Evolutionary conservation across 306 rosid genomes (phyloP).

Genomic region (Betula pendula): DNA sequence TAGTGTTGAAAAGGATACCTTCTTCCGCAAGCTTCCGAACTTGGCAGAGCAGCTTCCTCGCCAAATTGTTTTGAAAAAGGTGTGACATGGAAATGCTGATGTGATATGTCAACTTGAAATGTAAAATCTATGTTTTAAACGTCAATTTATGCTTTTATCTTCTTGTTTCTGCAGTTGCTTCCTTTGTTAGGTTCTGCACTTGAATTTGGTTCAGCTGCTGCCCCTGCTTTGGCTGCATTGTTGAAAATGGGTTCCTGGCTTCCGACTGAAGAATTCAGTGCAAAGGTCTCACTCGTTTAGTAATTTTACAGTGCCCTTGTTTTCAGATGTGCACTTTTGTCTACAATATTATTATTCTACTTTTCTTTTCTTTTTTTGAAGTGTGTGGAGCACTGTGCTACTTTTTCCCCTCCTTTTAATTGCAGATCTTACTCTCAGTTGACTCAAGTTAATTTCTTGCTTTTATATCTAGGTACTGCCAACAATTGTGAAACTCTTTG

Average conservation of each 20-base stretch:
- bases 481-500: conserved; percentile 81
- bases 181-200: conserved; percentile 98
- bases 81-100: conserved; percentile 41
- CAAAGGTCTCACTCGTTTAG: conserved; percentile 58
- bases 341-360: not conserved
- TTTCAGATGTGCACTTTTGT: not conserved
- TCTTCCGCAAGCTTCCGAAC: conserved; percentile 98
- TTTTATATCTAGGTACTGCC: conserved; percentile 67
- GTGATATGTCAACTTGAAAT: conserved; percentile 16
- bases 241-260: conserved; percentile 98
- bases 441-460: conserved; percentile 24
- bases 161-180: conserved; percentile 72
- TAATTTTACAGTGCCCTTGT: conserved; percentile 7
- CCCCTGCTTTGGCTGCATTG: conserved; percentile 94
- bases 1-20: conserved; percentile 95
- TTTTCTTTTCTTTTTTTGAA: not conserved
- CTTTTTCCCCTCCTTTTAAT: conserved; percentile 8
- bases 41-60: conserved; percentile 98
- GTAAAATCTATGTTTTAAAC: conserved; percentile 11
- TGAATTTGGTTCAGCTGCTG: conserved; percentile 99
- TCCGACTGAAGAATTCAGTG: conserved; percentile 76
- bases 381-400: not conserved
- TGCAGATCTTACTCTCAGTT: conserved; percentile 21
- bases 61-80: conserved; percentile 90
- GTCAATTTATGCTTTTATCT: conserved; percentile 34